phyloP scores from a whole-genome alignment of 2,329 filamentous ascomycete species.

The Achaetomium macrosporum region DNA sequence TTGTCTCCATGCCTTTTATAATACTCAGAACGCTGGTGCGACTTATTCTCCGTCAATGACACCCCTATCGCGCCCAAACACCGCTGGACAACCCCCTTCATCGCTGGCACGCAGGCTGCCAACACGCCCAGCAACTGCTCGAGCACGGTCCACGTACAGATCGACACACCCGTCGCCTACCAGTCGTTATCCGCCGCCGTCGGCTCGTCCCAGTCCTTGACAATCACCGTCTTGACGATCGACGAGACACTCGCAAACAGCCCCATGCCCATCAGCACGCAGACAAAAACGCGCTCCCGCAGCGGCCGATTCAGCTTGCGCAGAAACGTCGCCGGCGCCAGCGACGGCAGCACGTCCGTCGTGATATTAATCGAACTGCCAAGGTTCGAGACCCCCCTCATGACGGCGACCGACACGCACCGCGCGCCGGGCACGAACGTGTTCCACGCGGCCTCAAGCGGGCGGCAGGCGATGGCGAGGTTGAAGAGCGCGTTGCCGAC shows the following conservation, averaged over 20 bases:
- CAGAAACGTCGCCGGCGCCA: slow-evolving; percentile 22
- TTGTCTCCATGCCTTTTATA: no score
- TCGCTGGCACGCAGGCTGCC: slow-evolving; percentile 23
- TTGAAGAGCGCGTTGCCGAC: slow-evolving; percentile 21
- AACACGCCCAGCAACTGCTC: slow-evolving; percentile 22
- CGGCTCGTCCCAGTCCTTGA: slow-evolving; percentile 17
- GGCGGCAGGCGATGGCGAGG: slow-evolving; percentile 18
- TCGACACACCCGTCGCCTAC: slow-evolving; percentile 18
- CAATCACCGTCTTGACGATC: slow-evolving; percentile 21
- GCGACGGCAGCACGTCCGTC: slow-evolving; percentile 21
- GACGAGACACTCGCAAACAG: slow-evolving; percentile 18
- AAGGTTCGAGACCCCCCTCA: slow-evolving; percentile 16
- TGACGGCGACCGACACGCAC: slow-evolving; percentile 16
- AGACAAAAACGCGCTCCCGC: slow-evolving; percentile 22
- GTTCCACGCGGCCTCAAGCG: slow-evolving; percentile 20
- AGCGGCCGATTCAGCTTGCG: slow-evolving; percentile 22
- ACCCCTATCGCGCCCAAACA: slow-evolving; percentile 19
- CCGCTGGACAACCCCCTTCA: slow-evolving; percentile 21
- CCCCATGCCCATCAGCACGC: slow-evolving; percentile 23
- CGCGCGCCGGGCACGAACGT: slow-evolving; percentile 1
- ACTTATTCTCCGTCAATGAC: slow-evolving; percentile 13
- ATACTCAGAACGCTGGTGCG: slow-evolving; percentile 11
- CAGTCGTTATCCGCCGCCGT: slow-evolving; percentile 5
- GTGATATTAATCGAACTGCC: slow-evolving; percentile 21
- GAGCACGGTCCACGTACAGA: slow-evolving; percentile 22